phyloP scores from a whole-genome alignment of 2,329 filamentous ascomycete genomes.

The Lomentospora prolificans region DNA sequence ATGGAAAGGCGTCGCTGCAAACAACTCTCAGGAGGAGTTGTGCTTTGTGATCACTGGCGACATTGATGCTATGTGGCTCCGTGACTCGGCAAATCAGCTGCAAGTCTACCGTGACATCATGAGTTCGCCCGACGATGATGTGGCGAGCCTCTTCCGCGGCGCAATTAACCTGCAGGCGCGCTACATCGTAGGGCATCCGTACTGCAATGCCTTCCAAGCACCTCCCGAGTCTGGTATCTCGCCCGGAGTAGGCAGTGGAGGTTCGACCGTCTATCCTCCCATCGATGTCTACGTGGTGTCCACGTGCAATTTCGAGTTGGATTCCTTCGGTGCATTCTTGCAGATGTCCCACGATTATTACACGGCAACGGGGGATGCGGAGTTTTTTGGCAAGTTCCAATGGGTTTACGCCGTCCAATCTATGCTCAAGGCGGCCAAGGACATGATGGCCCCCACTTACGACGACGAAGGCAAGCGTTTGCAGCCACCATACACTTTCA shows the following conservation, averaged over 20 bases:
- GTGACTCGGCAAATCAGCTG: conserved; percentile 71
- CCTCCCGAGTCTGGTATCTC: conserved; percentile 62
- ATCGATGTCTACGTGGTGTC: conserved; percentile 40
- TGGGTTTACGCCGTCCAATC: conserved; percentile 66
- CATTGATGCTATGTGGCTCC: conserved; percentile 81
- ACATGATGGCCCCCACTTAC: conserved; percentile 69
- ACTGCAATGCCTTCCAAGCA: conserved; percentile 87
- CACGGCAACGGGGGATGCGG: conserved; percentile 55
- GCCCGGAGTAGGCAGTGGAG: conserved; percentile 22
- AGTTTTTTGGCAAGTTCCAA: conserved; percentile 57
- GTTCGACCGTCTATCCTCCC: conserved; percentile 11
- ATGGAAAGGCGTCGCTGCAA: conserved; percentile 58
- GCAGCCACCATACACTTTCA: conserved; percentile 62
- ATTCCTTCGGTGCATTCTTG: conserved; percentile 81
- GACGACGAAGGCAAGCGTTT: conserved; percentile 45
- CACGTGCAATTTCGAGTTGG: conserved; percentile 87
- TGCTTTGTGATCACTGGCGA: conserved; percentile 77
- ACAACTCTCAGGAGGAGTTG: conserved; percentile 45
- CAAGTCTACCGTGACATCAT: conserved; percentile 55
- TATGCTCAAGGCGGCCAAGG: conserved; percentile 57
- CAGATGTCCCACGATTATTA: conserved; percentile 70
- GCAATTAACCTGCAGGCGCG: conserved; percentile 63
- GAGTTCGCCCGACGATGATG: conserved; percentile 38
- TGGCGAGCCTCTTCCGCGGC: conserved; percentile 59
- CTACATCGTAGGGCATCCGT: conserved; percentile 60